Percentiles rank a stretch among this genome's conserved stretches.
Conservation (phyloP, 2,329 filamentous ascomycete species). For the Botrytis squamosa region DNA sequence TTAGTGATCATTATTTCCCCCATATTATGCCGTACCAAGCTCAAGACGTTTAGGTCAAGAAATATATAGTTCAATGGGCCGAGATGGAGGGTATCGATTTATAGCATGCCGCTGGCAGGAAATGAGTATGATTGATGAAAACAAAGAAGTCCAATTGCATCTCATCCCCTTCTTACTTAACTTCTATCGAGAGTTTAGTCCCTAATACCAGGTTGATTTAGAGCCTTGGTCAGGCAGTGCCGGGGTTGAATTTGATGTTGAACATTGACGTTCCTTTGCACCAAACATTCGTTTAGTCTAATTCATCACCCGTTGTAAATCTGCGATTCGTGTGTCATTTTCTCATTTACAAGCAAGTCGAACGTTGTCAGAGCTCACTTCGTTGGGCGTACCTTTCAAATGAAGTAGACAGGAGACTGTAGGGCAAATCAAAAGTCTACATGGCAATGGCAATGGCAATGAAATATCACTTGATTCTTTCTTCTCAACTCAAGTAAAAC, state of each 20-base stretch:
- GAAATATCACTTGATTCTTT: neutral
- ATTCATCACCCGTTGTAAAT: neutral
- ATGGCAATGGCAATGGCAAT: neutral
- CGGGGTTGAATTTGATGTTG: neutral
- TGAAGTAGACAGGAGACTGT: neutral
- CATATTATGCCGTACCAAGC: slow-evolving; percentile 11
- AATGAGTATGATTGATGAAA: neutral
- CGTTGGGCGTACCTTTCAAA: neutral
- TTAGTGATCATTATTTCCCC: slow-evolving; percentile 44
- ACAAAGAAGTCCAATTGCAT: neutral
- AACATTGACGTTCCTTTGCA: neutral
- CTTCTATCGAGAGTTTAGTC: neutral
- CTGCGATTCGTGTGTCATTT: neutral
- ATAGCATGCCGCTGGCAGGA: neutral
- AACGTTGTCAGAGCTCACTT: neutral
- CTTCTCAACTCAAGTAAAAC: neutral
- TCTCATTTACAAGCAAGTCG: neutral
- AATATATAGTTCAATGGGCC: slow-evolving; percentile 25
- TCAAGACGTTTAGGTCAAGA: slow-evolving; percentile 24
- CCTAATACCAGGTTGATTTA: no score
- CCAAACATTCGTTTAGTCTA: neutral
- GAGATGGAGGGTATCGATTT: slow-evolving; percentile 22
- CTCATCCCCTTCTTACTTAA: neutral
- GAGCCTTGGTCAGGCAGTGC: neutral
- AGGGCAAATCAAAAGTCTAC: neutral